These are phyloP conservation scores for Buxus sempervirens DNA, from an alignment of 164 flowering plant species.

Conservation along the genomic window DNA sequence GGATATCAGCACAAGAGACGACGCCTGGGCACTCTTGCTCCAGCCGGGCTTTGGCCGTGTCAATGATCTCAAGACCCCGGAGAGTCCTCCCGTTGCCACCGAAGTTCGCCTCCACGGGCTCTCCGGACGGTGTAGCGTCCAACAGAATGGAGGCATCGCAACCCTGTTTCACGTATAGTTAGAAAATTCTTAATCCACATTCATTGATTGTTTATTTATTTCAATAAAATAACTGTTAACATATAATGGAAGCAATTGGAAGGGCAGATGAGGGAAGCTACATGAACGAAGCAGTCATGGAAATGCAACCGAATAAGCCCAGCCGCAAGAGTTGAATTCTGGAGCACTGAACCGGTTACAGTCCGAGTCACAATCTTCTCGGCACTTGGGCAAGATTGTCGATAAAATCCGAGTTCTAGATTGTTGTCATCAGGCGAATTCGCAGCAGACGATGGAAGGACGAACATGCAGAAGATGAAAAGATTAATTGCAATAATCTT, in stretches of 20 bases:
- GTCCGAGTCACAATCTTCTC: conserved; percentile 11
- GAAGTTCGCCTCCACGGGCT: conserved; percentile 21
- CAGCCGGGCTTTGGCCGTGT: conserved; percentile 19
- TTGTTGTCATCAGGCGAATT: not conserved
- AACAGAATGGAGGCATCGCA: conserved; percentile 35
- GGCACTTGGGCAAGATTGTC: conserved; percentile 19
- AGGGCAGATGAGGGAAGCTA: conserved; percentile 1
- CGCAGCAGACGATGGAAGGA: not conserved
- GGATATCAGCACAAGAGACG: conserved; percentile 34
- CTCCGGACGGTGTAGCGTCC: conserved; percentile 20
- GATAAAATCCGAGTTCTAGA: conserved; percentile 18
- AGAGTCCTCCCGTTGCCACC: conserved; percentile 12
- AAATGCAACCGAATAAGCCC: conserved; percentile 23
- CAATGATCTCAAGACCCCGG: conserved; percentile 24
- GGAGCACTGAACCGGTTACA: not conserved
- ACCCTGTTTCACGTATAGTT: conserved; percentile 31
- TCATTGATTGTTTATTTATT: too few species aligned
- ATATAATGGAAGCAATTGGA: too few species aligned
- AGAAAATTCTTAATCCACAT: too few species aligned
- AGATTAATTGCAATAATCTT: not conserved
- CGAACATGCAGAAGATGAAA: not conserved
- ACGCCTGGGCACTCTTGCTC: conserved; percentile 27
- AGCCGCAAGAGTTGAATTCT: conserved; percentile 4
- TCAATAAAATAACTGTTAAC: too few species aligned
- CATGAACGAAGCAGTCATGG: conserved; percentile 36